These are phyloP conservation scores for Glutinoglossum americanum DNA, from an alignment of 495 filamentous ascomycete species.

Conservation along the genomic window DNA sequence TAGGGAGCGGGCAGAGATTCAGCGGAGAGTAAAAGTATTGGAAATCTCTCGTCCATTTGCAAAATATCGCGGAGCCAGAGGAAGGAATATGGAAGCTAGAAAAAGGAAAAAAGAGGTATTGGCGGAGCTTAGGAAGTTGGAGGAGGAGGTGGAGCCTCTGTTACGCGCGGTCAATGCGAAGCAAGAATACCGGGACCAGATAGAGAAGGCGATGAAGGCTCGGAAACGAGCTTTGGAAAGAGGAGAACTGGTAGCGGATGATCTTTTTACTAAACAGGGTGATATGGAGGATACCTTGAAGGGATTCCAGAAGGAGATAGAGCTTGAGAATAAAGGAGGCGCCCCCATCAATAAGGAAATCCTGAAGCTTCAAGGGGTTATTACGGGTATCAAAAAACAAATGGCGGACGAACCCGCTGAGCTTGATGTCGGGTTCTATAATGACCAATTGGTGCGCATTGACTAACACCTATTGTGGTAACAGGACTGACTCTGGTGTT, in stretches of 20 bases:
- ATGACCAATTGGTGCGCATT: slow-evolving; percentile 30
- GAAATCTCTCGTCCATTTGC: slow-evolving; percentile 42
- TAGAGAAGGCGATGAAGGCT: slow-evolving; percentile 26
- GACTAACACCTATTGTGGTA: neutral
- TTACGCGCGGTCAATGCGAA: slow-evolving; percentile 43
- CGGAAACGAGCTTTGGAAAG: slow-evolving; percentile 28
- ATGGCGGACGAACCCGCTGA: slow-evolving; percentile 28
- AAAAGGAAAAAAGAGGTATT: slow-evolving; percentile 23
- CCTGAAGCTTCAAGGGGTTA: slow-evolving; percentile 19
- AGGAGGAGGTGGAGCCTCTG: slow-evolving; percentile 42
- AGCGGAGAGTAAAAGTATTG: slow-evolving; percentile 41
- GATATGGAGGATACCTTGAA: slow-evolving; percentile 29
- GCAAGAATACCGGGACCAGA: slow-evolving; percentile 30
- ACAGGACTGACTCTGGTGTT: slow-evolving; percentile 5
- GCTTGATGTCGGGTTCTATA: slow-evolving; percentile 31
- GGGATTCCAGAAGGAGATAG: slow-evolving; percentile 28
- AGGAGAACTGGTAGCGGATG: slow-evolving; percentile 30
- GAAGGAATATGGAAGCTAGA: slow-evolving; percentile 22
- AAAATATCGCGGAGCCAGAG: slow-evolving; percentile 28
- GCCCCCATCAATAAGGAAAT: slow-evolving; percentile 29
- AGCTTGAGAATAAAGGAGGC: slow-evolving; percentile 33
- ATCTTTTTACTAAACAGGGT: slow-evolving; percentile 26
- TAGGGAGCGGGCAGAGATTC: slow-evolving; percentile 46
- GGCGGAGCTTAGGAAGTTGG: slow-evolving; percentile 30
- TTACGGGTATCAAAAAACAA: slow-evolving; percentile 24